Percentiles rank a stretch among this genome's conserved stretches.
These are phyloP conservation scores for Penicillium sp. DNA, from an alignment of 2,329 filamentous ascomycete species.

Conservation along the genomic window DNA sequence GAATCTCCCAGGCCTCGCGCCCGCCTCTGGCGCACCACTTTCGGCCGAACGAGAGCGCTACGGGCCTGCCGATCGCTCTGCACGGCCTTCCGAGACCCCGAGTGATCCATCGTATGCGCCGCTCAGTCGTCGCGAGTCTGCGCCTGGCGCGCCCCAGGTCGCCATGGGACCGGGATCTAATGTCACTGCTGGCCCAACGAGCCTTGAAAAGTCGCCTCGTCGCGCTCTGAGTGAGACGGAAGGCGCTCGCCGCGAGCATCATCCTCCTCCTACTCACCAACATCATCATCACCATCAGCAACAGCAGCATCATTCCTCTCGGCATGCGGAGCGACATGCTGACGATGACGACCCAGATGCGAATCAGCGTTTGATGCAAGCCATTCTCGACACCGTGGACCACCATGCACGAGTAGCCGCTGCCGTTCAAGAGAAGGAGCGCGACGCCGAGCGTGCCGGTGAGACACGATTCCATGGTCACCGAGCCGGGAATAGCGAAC, in stretches of 20 bases:
- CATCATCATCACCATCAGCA: conserved; percentile 2
- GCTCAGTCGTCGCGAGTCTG: conserved; percentile 20
- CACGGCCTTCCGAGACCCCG: conserved; percentile 1
- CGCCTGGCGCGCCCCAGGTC: conserved; percentile 17
- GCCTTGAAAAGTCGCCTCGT: conserved; percentile 27
- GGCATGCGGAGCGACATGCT: conserved; percentile 15
- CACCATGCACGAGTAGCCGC: conserved; percentile 33
- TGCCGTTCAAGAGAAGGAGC: conserved; percentile 27
- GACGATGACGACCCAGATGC: conserved; percentile 36
- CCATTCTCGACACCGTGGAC: conserved; percentile 39
- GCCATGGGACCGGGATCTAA: conserved; percentile 15
- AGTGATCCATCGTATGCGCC: conserved; percentile 4
- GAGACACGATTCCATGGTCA: conserved; percentile 5
- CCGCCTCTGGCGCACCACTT: conserved; percentile 3
- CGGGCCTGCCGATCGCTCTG: not conserved
- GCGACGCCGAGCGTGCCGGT: conserved; percentile 16
- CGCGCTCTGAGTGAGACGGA: conserved; percentile 37
- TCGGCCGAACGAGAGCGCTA: conserved; percentile 11
- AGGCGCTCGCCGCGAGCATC: conserved; percentile 10
- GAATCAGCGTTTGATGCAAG: conserved; percentile 38
- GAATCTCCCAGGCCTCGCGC: conserved; percentile 5
- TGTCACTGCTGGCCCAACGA: conserved; percentile 14
- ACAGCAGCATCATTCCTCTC: conserved; percentile 15
- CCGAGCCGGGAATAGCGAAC: conserved; percentile 4
- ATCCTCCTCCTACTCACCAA: conserved; percentile 8